Evolutionary conservation across 2,329 filamentous ascomycete genomes (phyloP).

Genomic region (Didymellaceae sp.): DNA sequence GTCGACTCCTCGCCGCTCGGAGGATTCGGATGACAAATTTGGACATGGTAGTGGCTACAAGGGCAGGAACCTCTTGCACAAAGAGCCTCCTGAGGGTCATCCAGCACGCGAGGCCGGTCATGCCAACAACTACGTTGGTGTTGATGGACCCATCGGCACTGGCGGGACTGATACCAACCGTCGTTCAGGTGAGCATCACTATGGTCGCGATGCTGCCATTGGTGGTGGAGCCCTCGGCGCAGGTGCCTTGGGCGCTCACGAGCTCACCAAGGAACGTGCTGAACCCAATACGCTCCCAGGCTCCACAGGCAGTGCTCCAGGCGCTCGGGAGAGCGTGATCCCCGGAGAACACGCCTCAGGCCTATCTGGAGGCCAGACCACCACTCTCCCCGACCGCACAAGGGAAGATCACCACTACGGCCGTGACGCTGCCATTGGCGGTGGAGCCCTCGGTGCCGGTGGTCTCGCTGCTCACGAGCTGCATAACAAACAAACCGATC

Average conservation of each 20-base stretch:
- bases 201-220: constrained; percentile 35
- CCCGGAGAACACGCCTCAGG: constrained; percentile 3
- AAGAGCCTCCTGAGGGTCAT: constrained; percentile 50
- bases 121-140: constrained; percentile 13
- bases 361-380: constrained; percentile 3
- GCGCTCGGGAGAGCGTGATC: background rate
- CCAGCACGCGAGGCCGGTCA: constrained; percentile 34
- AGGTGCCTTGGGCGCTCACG: constrained; percentile 34
- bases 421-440: constrained; percentile 36
- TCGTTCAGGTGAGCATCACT: constrained; percentile 24
- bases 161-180: background rate
- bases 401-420: constrained; percentile 29
- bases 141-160: constrained; percentile 2
- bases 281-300: background rate
- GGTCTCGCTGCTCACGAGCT: constrained; percentile 30
- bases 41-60: constrained; percentile 28
- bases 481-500: constrained; percentile 30
- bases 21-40: constrained; percentile 18
- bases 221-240: constrained; percentile 39
- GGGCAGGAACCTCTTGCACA: constrained; percentile 49
- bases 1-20: constrained; percentile 26
- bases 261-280: constrained; percentile 6
- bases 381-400: constrained; percentile 12
- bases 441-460: constrained; percentile 37
- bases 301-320: background rate